Percentiles rank a stretch among this genome's conserved stretches.
Conservation (phyloP, 2,329 filamentous ascomycete species). For the Emergomyces orientalis region DNA sequence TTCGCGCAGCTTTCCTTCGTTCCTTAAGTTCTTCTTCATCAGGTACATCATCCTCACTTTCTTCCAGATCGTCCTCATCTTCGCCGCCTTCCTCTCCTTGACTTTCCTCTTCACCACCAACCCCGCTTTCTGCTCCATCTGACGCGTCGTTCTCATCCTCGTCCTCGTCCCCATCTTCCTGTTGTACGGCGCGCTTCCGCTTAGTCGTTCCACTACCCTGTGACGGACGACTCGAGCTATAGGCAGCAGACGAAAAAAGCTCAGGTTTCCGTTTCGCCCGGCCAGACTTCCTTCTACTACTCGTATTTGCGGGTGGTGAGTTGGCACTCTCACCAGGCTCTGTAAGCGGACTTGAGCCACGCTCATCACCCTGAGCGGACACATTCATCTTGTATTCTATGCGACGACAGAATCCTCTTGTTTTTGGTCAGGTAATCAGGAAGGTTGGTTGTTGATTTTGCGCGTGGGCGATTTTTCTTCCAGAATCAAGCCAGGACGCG, state of each 20-base stretch:
- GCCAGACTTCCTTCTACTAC: conserved; percentile 37
- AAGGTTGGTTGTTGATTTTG: not conserved
- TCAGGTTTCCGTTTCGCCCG: conserved; percentile 36
- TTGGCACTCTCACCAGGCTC: conserved; percentile 13
- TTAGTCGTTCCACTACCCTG: conserved; percentile 26
- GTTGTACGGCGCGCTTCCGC: conserved; percentile 40
- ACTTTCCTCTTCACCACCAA: conserved; percentile 31
- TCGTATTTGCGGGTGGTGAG: conserved; percentile 22
- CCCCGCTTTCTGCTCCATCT: conserved; percentile 24
- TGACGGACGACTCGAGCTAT: conserved; percentile 8
- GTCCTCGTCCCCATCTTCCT: conserved; percentile 21
- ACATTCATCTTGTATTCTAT: not conserved
- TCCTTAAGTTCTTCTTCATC: conserved; percentile 36
- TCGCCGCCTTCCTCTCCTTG: conserved; percentile 23
- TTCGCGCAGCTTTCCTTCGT: conserved; percentile 41
- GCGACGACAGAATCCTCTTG: not conserved
- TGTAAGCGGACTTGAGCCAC: conserved; percentile 16
- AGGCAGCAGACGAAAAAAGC: conserved; percentile 31
- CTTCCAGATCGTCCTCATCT: conserved; percentile 18
- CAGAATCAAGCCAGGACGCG: not conserved
- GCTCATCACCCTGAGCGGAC: conserved; percentile 9
- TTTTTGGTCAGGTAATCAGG: not conserved
- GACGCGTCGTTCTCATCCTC: conserved; percentile 20
- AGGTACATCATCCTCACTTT: conserved; percentile 27
- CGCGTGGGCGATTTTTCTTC: not conserved